Percentiles rank a stretch among this genome's conserved stretches.
Conservation (phyloP, 441 rosid species). For the Populus trichocarpa region DNA sequence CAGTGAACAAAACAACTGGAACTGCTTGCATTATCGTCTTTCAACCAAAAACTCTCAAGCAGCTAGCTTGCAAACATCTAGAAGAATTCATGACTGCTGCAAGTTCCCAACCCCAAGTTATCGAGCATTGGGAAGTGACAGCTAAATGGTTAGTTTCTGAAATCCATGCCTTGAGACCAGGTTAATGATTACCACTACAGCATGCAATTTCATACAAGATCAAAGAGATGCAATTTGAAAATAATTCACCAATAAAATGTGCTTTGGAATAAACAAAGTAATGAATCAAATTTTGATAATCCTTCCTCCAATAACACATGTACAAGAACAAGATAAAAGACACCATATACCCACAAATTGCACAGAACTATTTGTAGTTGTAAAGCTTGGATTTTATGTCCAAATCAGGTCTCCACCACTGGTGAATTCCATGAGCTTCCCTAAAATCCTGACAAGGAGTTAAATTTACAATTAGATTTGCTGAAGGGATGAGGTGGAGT, state of each 20-base stretch:
- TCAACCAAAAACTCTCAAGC: not conserved
- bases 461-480: constrained; percentile 52
- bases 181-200: not conserved
- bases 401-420: constrained; percentile 86
- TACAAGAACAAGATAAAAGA: not conserved
- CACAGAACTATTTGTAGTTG: constrained; percentile 40
- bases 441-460: constrained; percentile 46
- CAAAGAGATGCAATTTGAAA: not conserved
- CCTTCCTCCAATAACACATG: not conserved
- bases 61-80: not conserved
- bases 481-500: constrained; percentile 69
- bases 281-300: not conserved
- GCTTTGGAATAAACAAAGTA: not conserved
- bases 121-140: not conserved
- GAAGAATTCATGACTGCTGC: not conserved
- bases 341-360: not conserved
- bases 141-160: not conserved
- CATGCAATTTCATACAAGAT: not conserved
- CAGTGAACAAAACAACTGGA: not conserved
- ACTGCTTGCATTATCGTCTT: not conserved
- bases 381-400: constrained; percentile 50
- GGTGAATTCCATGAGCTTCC: constrained; percentile 91
- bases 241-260: not conserved
- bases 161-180: not conserved
- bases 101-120: not conserved